Evolutionary conservation across 345 rosid genomes (phyloP).

Genomic region (Brassica nigra): DNA sequence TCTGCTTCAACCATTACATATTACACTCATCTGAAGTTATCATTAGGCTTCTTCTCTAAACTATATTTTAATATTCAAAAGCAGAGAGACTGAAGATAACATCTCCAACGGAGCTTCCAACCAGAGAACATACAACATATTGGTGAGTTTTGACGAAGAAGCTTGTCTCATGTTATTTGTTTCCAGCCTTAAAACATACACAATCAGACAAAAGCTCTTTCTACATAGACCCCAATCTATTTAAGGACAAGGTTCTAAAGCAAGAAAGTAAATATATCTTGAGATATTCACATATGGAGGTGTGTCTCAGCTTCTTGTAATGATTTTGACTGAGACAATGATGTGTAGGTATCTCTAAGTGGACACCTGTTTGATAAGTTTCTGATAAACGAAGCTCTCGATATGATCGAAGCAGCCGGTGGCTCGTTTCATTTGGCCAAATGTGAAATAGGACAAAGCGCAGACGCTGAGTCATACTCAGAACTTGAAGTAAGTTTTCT

Average conservation of each 20-base stretch:
- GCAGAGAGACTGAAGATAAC: constrained; percentile 57
- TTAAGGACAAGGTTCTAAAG: neutral
- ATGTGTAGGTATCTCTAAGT: constrained; percentile 79
- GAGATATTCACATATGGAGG: neutral
- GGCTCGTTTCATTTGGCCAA: constrained; percentile 88
- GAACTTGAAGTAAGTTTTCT: constrained; percentile 76
- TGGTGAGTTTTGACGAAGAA: constrained; percentile 51
- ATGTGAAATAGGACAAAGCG: constrained; percentile 86
- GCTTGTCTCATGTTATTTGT: neutral
- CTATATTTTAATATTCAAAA: constrained; percentile 12
- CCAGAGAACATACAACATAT: constrained; percentile 61
- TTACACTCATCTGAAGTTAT: neutral
- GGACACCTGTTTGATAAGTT: constrained; percentile 93
- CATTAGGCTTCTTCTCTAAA: constrained; percentile 9
- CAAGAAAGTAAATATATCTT: neutral
- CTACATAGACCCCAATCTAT: neutral
- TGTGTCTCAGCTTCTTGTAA: constrained; percentile 22
- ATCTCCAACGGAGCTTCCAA: constrained; percentile 37
- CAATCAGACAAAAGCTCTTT: neutral
- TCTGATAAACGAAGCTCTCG: constrained; percentile 92
- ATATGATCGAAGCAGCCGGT: constrained; percentile 83
- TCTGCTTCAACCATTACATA: neutral
- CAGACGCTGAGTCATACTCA: constrained; percentile 67
- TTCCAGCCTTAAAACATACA: neutral
- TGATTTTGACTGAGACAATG: constrained; percentile 31